phyloP scores from a whole-genome alignment of 768 basidiomycete genomes.

The Tulasnella sp. region DNA sequence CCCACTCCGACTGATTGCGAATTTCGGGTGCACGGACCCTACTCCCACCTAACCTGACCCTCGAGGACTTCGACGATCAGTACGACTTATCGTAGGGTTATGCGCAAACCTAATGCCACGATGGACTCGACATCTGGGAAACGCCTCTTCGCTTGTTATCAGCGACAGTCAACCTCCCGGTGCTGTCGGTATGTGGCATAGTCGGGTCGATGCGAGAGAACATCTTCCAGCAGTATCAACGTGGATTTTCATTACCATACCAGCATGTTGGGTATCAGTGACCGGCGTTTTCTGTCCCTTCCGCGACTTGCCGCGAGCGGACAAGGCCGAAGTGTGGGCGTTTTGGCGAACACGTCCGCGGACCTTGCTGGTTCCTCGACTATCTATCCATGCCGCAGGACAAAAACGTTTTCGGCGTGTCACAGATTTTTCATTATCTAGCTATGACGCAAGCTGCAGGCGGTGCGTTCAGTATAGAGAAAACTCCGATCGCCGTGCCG shows the following conservation, averaged over 20 bases:
- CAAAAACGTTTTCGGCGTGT: background rate
- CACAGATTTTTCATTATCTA: background rate
- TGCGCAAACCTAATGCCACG: background rate
- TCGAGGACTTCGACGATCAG: background rate
- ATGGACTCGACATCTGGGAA: background rate
- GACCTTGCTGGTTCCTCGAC: background rate
- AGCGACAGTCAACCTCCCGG: background rate
- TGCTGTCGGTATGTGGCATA: background rate
- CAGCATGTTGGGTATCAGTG: background rate
- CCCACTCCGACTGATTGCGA: too few species aligned
- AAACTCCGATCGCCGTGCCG: conserved; percentile 6
- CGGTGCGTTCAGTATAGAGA: background rate
- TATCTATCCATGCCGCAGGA: background rate
- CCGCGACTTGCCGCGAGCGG: background rate
- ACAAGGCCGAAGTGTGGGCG: background rate
- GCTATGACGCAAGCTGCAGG: background rate
- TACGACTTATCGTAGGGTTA: background rate
- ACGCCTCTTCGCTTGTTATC: background rate
- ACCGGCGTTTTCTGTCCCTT: background rate
- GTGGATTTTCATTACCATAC: background rate
- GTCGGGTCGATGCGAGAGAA: background rate
- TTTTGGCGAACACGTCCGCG: background rate
- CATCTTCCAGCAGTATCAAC: background rate
- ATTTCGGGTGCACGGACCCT: too few species aligned
- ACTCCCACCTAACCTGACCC: background rate